A percentile compares a stretch with the other conserved stretches of the same genome.
phyloP scores from a whole-genome alignment of 371 early-diverging fungal genomes.

The Choanephora cucurbitarum region DNA sequence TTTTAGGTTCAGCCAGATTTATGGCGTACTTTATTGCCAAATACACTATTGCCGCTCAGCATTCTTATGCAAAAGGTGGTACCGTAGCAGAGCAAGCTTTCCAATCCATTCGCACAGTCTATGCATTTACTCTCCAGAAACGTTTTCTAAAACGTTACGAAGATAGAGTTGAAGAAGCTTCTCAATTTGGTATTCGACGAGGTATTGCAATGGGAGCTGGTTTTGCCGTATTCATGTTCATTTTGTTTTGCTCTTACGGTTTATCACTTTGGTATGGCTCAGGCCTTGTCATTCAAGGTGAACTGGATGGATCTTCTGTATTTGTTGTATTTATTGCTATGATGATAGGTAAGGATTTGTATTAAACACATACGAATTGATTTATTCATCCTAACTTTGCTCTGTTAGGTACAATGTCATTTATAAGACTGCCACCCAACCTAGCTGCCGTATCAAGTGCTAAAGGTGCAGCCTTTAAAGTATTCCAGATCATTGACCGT shows the following conservation, averaged over 20 bases:
- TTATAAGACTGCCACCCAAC: conserved; percentile 56
- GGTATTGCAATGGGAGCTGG: conserved; percentile 54
- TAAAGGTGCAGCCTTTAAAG: conserved; percentile 63
- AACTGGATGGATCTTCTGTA: conserved; percentile 55
- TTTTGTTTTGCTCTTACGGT: conserved; percentile 66
- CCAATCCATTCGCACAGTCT: conserved; percentile 84
- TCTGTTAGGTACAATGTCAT: conserved; percentile 40
- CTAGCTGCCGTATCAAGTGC: conserved; percentile 63
- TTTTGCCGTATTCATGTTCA: conserved; percentile 62
- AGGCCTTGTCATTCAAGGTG: conserved; percentile 50
- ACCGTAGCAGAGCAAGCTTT: conserved; percentile 67
- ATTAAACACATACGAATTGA: background rate
- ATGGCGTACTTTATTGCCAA: conserved; percentile 75
- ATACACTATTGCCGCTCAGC: conserved; percentile 35
- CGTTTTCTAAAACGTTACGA: conserved; percentile 69
- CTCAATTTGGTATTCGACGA: conserved; percentile 56
- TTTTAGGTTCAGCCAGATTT: conserved; percentile 48
- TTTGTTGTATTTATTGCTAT: conserved; percentile 71
- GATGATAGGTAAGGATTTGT: conserved; percentile 53
- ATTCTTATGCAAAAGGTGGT: conserved; percentile 46
- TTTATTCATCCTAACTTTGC: background rate
- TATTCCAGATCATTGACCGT: conserved; percentile 82
- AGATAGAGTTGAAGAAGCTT: conserved; percentile 54
- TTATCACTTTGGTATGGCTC: conserved; percentile 83
- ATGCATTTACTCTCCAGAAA: conserved; percentile 78